Evolutionary conservation across 768 basidiomycete genomes (phyloP), one percentile per base, ranked within the genome.

Genomic region (Galerina marginata): DNA sequence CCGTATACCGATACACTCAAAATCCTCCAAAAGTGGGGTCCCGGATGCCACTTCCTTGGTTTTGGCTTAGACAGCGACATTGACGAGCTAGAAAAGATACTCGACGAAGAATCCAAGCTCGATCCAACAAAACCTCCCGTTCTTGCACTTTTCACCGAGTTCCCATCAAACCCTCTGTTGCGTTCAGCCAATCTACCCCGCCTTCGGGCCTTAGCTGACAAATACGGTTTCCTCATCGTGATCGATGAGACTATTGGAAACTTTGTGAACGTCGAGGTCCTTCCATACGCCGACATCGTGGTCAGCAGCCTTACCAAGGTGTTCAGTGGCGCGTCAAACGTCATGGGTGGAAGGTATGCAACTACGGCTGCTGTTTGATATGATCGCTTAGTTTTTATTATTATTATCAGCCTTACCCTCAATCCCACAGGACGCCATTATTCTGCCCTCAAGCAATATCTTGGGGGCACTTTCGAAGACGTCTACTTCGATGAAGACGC

Each of bases 181-280:
- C 87, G 92, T n/a, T 90, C 90, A 2, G 85, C 93, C 10, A 83
- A 97, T 70, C 79, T 99, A 3, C 80, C 83, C 16, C 82, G 88
- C 10, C 77, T 99, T 40, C 83, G 95, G 47, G 71, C 78, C 14
- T 78, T 99, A 9, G 95, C 96, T 0, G 93, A 98, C 73, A 86
- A 91, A 71, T 90, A 93, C 65, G 87, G 90, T 46, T 98, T 98
- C 75, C 75, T 93, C 51, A 82, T 99, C 52, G 86, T 98, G 25
- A 80, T 99, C 25, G 96, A 99, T 69, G 96, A 98, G 71, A 98
- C 94, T 2, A 86, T 99, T 39, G 96, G 95, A 9, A 97, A 95
- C 70, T 93, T 96, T 62, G 84, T 92, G 63, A 99, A 98, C 64
- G 94, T 98, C 37, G 90, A 96, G 66, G 89, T 95, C 4, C 77